Conservation (phyloP, 2,329 filamentous ascomycete genomes). For the Emmonsiellopsis sp. region DNA sequence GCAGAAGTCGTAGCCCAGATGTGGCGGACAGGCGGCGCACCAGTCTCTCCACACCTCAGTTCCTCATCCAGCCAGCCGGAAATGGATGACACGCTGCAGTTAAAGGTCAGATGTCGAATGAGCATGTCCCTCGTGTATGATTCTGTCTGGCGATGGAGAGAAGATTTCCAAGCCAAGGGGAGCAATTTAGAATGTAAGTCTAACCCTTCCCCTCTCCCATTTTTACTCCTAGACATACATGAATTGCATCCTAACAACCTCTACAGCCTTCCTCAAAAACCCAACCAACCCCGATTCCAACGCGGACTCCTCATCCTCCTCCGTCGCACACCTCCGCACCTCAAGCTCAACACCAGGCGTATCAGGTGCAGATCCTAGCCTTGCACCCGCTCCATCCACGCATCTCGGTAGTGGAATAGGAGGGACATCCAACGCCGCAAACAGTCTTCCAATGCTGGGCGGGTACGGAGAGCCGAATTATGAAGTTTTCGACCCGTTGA, state of each 20-base stretch:
- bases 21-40: slow-evolving; percentile 45
- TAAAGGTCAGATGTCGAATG: slow-evolving; percentile 59
- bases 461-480: slow-evolving; percentile 61
- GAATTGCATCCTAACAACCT: slow-evolving; percentile 18
- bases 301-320: slow-evolving; percentile 61
- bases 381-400: slow-evolving; percentile 30
- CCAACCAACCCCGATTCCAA: slow-evolving; percentile 77
- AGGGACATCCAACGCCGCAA: slow-evolving; percentile 10
- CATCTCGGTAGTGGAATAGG: slow-evolving; percentile 20
- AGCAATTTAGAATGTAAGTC: slow-evolving; percentile 63
- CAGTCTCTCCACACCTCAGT: slow-evolving; percentile 9
- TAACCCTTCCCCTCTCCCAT: slow-evolving; percentile 6
- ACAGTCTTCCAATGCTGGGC: slow-evolving; percentile 23
- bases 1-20: slow-evolving; percentile 58
- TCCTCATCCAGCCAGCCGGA: slow-evolving; percentile 21
- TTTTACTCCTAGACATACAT: slow-evolving; percentile 3
- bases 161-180: slow-evolving; percentile 58
- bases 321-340: slow-evolving; percentile 36
- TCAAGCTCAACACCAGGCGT: slow-evolving; percentile 27
- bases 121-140: slow-evolving; percentile 60
- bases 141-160: slow-evolving; percentile 59
- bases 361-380: slow-evolving; percentile 32
- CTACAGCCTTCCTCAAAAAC: slow-evolving; percentile 62
- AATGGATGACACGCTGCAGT: slow-evolving; percentile 42
- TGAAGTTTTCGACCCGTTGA: slow-evolving; percentile 84